Percentiles rank a stretch among this genome's conserved stretches.
Evolutionary conservation across 768 basidiomycete genomes (phyloP).

Genomic region (Punctularia strigosozonata): DNA sequence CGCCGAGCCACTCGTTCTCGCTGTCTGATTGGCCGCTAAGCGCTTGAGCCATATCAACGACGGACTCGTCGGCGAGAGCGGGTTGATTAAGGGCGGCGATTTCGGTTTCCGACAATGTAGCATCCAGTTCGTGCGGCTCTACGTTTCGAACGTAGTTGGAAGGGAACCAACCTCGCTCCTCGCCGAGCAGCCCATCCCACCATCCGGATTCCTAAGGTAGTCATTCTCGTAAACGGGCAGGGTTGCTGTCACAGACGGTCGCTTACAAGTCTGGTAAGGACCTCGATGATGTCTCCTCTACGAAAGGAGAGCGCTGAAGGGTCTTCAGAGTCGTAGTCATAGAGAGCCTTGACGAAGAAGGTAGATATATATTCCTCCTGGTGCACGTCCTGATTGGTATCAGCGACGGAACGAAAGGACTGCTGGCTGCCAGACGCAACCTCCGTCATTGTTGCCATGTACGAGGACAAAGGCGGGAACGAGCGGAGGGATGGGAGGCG

Average conservation of each 20-base stretch:
- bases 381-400: conserved; percentile 1
- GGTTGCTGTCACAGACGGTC: no score
- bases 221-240: no score
- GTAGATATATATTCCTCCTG: conserved; percentile 55
- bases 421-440: background rate
- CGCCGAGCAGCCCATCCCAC: conserved; percentile 93
- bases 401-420: background rate
- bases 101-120: conserved; percentile 36
- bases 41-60: conserved; percentile 37
- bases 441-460: background rate
- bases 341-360: conserved; percentile 85
- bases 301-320: conserved; percentile 81
- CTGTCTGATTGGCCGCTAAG: conserved; percentile 26
- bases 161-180: conserved; percentile 94
- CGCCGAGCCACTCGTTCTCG: conserved; percentile 44
- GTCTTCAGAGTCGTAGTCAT: conserved; percentile 85
- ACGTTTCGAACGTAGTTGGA: conserved; percentile 86
- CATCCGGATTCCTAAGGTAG: conserved; percentile 90
- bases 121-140: conserved; percentile 71
- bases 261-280: conserved; percentile 82
- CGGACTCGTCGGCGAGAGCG: conserved; percentile 16
- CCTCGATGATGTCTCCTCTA: conserved; percentile 86
- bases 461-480: background rate
- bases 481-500: background rate
- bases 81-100: conserved; percentile 13